phyloP scores from a whole-genome alignment of 1,284 basidiomycete genomes.

The Mycena citricolor region DNA sequence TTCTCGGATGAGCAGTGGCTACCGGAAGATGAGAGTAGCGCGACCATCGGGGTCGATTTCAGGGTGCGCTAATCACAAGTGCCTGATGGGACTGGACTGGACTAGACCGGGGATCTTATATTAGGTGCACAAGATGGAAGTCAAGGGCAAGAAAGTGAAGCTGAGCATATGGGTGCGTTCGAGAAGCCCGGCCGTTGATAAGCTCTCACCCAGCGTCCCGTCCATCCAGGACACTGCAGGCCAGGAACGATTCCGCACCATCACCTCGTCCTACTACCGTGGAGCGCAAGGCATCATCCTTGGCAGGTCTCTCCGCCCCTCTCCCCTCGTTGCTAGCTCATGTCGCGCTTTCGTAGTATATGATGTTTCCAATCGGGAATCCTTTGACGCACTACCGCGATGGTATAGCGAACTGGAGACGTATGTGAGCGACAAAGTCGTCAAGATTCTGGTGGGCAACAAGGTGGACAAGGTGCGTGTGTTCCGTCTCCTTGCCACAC shows the following conservation, averaged over 20 bases:
- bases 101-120: too few relatives aligned
- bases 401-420: slow-evolving; percentile 97
- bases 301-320: slow-evolving; percentile 73
- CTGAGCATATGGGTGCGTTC: slow-evolving; percentile 72
- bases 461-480: slow-evolving; percentile 90
- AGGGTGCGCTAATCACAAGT: slow-evolving; percentile 67
- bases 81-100: too few relatives aligned
- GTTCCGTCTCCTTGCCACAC: slow-evolving; percentile 32
- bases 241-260: slow-evolving; percentile 88
- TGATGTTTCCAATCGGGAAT: slow-evolving; percentile 88
- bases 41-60: slow-evolving; percentile 91
- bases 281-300: slow-evolving; percentile 94
- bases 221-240: slow-evolving; percentile 83
- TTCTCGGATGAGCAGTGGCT: slow-evolving; percentile 98
- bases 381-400: slow-evolving; percentile 88
- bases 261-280: slow-evolving; percentile 90
- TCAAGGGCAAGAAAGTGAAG: slow-evolving; percentile 77
- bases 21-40: slow-evolving; percentile 90
- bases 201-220: background rate
- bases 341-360: slow-evolving; percentile 61
- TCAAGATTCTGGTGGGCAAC: slow-evolving; percentile 94
- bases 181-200: background rate
- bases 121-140: slow-evolving; percentile 81
- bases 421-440: slow-evolving; percentile 85
- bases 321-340: background rate